phyloP scores from a whole-genome alignment of 2,329 filamentous ascomycete species.

The Pseudogymnoascus sp. region DNA sequence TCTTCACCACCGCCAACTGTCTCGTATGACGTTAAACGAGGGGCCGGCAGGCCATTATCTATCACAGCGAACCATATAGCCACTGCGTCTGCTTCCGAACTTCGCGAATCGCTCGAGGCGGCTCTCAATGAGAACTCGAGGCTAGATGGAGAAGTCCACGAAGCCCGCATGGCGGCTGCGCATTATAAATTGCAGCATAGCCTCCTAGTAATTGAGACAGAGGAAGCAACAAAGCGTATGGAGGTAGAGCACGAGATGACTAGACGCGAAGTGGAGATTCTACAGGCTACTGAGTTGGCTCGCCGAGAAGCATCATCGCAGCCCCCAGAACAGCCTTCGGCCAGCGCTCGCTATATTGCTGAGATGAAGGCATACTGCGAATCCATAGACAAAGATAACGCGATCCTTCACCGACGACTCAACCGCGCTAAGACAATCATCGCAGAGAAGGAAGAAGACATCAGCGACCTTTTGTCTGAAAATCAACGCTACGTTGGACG shows the following conservation, averaged over 20 bases:
- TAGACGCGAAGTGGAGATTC: conserved; percentile 76
- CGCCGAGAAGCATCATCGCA: conserved; percentile 44
- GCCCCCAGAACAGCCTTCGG: conserved; percentile 37
- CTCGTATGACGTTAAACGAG: conserved; percentile 19
- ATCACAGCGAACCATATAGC: conserved; percentile 40
- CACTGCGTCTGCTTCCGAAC: conserved; percentile 47
- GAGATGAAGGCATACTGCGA: conserved; percentile 62
- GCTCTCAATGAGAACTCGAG: conserved; percentile 50
- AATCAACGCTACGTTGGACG: conserved; percentile 70
- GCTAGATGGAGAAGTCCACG: conserved; percentile 42
- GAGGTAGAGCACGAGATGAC: conserved; percentile 88
- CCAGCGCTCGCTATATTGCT: conserved; percentile 43
- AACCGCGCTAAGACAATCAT: conserved; percentile 71
- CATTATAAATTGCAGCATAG: conserved; percentile 89
- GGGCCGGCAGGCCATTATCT: conserved; percentile 6
- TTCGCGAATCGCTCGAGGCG: conserved; percentile 48
- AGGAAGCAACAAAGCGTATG: conserved; percentile 77
- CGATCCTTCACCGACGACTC: conserved; percentile 55
- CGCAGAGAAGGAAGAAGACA: conserved; percentile 68
- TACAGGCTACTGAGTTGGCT: conserved; percentile 66
- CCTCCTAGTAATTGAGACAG: conserved; percentile 74
- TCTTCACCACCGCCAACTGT: conserved; percentile 26
- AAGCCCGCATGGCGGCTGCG: conserved; percentile 73
- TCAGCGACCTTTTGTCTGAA: conserved; percentile 63
- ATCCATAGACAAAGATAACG: conserved; percentile 58